phyloP scores from a whole-genome alignment of 768 basidiomycete species.

The Serpula lacrymans region DNA sequence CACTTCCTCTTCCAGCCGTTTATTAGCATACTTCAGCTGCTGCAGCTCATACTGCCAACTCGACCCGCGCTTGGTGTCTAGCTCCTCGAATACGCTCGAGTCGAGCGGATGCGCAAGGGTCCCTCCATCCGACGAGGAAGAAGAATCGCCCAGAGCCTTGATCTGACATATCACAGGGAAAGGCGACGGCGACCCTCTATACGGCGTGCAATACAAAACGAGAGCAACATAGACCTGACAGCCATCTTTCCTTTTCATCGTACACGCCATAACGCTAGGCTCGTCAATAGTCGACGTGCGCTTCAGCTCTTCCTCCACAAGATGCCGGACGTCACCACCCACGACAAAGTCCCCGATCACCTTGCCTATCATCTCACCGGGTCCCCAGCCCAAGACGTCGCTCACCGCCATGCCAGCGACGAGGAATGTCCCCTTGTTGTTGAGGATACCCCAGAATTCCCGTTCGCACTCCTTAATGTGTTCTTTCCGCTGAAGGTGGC shows the following conservation, averaged over 20 bases:
- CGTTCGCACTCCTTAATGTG: slow-evolving; percentile 6
- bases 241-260: slow-evolving; percentile 39
- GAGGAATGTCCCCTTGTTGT: slow-evolving; percentile 44
- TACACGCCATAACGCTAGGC: slow-evolving; percentile 27
- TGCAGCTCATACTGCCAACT: slow-evolving; percentile 95
- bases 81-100: slow-evolving; percentile 66
- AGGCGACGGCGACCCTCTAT: slow-evolving; percentile 7
- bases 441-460: slow-evolving; percentile 58
- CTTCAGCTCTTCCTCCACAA: slow-evolving; percentile 24
- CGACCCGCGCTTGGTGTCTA: slow-evolving; percentile 61
- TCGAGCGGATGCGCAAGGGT: slow-evolving; percentile 10
- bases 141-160: slow-evolving; percentile 15
- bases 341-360: slow-evolving; percentile 37
- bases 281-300: slow-evolving; percentile 17
- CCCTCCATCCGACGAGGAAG: neutral
- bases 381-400: slow-evolving; percentile 65
- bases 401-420: slow-evolving; percentile 47
- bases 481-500: slow-evolving; percentile 9
- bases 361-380: slow-evolving; percentile 51
- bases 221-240: slow-evolving; percentile 27
- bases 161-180: slow-evolving; percentile 31
- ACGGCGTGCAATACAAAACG: slow-evolving; percentile 35
- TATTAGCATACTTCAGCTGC: slow-evolving; percentile 73
- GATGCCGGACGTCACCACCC: slow-evolving; percentile 17
- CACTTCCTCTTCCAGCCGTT: slow-evolving; percentile 59